These are phyloP conservation scores for Paecilomyces formosus DNA, from an alignment of 2,329 filamentous ascomycete species.

Conservation along the genomic window DNA sequence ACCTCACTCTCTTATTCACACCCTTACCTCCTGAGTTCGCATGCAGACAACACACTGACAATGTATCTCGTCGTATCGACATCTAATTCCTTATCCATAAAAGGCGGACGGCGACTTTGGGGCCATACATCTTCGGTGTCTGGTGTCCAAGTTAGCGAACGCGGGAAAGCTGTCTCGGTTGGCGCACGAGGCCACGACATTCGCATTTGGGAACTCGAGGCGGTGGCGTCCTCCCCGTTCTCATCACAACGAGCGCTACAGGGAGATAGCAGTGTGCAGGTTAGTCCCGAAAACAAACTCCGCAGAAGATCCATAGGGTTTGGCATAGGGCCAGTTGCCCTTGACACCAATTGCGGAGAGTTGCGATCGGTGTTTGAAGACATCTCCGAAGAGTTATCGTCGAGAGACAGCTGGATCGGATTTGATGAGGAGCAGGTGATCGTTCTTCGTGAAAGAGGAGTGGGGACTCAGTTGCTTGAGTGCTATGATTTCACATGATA, in stretches of 20 bases:
- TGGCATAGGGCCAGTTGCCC: constrained; percentile 12
- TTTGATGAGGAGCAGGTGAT: constrained; percentile 93
- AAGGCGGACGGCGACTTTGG: constrained; percentile 70
- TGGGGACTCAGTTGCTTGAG: constrained; percentile 65
- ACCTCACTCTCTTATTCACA: constrained; percentile 65
- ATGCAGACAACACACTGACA: constrained; percentile 81
- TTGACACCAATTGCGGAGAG: constrained; percentile 17
- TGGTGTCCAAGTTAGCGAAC: constrained; percentile 73
- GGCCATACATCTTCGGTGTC: constrained; percentile 87
- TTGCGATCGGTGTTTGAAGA: constrained; percentile 28
- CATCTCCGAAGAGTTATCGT: constrained; percentile 30
- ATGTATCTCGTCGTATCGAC: constrained; percentile 75
- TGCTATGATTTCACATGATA: constrained; percentile 76
- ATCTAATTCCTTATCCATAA: constrained; percentile 57
- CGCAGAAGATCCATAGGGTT: constrained; percentile 10
- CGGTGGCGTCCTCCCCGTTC: constrained; percentile 47
- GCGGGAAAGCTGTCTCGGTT: constrained; percentile 85
- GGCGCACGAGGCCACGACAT: constrained; percentile 71
- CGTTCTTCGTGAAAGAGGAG: constrained; percentile 63
- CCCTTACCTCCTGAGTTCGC: constrained; percentile 75
- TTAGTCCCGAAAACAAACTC: constrained; percentile 36
- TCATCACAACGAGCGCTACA: constrained; percentile 34
- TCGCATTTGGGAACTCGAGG: constrained; percentile 84
- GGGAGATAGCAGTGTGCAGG: constrained; percentile 47
- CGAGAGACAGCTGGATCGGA: constrained; percentile 61